Percentiles rank a stretch among this genome's conserved stretches.
These are phyloP conservation scores for Acer campestre DNA, from an alignment of 345 rosid genomes.

Conservation along the genomic window DNA sequence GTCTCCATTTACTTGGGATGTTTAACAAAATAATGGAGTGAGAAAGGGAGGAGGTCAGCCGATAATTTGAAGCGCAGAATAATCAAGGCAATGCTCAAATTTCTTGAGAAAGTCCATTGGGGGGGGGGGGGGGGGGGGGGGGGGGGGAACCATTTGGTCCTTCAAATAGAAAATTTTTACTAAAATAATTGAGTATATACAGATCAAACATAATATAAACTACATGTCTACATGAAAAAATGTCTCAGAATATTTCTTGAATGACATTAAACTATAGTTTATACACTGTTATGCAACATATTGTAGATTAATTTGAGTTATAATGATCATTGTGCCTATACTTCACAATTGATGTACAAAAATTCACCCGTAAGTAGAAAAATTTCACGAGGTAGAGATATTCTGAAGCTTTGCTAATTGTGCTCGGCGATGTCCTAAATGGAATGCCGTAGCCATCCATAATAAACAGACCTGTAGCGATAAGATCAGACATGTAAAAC, in stretches of 20 bases:
- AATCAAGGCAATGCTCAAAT: too few species aligned
- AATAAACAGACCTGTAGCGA: slow-evolving; percentile 57
- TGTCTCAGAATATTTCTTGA: background rate
- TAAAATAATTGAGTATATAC: background rate
- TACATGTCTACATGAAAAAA: background rate
- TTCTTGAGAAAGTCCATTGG: background rate
- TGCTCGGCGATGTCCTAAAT: slow-evolving; percentile 70
- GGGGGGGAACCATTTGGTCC: background rate
- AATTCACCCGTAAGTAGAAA: background rate
- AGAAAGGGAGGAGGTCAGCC: too few species aligned
- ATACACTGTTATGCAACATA: background rate
- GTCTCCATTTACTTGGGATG: too few species aligned
- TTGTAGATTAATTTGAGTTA: background rate
- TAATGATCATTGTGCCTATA: background rate
- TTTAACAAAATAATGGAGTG: too few species aligned
- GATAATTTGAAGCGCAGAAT: too few species aligned
- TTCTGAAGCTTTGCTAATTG: slow-evolving; percentile 64
- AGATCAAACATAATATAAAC: background rate
- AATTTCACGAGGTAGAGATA: slow-evolving; percentile 31
- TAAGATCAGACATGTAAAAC: background rate
- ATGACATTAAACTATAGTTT: background rate
- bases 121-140: background rate
- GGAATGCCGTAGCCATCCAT: slow-evolving; percentile 79
- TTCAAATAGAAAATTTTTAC: too few species aligned
- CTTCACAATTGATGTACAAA: slow-evolving; percentile 2